Percentiles rank a stretch among this genome's conserved stretches.
phyloP scores from a whole-genome alignment of 2,329 filamentous ascomycete species.

The Aspergillus udagawae region DNA sequence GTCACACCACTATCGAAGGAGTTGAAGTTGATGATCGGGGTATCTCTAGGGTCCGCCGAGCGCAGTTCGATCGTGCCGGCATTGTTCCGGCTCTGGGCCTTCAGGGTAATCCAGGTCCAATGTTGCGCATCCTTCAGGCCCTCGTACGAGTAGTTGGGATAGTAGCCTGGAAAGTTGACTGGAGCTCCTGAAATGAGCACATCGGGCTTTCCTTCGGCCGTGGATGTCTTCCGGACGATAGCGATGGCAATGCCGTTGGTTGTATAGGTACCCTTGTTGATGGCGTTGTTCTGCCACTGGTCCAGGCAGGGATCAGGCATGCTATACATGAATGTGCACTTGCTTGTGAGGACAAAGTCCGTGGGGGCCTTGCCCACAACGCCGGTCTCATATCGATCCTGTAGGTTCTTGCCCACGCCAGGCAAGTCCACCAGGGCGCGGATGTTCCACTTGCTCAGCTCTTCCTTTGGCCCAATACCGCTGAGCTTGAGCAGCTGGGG shows the following conservation, averaged over 20 bases:
- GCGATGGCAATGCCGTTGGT: slow-evolving; percentile 55
- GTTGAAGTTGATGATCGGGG: slow-evolving; percentile 60
- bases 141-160: slow-evolving; percentile 40
- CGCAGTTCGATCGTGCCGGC: slow-evolving; percentile 59
- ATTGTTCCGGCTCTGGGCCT: slow-evolving; percentile 58
- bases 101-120: slow-evolving; percentile 51
- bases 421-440: slow-evolving; percentile 50
- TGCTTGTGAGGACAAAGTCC: slow-evolving; percentile 29
- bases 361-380: slow-evolving; percentile 43
- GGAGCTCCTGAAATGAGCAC: slow-evolving; percentile 55
- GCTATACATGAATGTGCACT: slow-evolving; percentile 25
- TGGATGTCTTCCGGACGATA: slow-evolving; percentile 35
- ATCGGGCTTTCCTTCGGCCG: slow-evolving; percentile 46
- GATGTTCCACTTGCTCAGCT: slow-evolving; percentile 52
- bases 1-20: slow-evolving; percentile 44
- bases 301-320: slow-evolving; percentile 41
- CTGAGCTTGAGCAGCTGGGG: slow-evolving; percentile 61
- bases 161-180: slow-evolving; percentile 52
- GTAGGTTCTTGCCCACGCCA: slow-evolving; percentile 59
- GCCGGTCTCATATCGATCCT: slow-evolving; percentile 58
- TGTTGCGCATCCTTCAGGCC: slow-evolving; percentile 37
- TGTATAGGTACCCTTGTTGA: slow-evolving; percentile 40
- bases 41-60: slow-evolving; percentile 59
- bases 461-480: slow-evolving; percentile 53
- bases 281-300: slow-evolving; percentile 38